Evolutionary conservation across 495 filamentous ascomycete species (phyloP).

Genomic region (Talaromyces borbonicus): DNA sequence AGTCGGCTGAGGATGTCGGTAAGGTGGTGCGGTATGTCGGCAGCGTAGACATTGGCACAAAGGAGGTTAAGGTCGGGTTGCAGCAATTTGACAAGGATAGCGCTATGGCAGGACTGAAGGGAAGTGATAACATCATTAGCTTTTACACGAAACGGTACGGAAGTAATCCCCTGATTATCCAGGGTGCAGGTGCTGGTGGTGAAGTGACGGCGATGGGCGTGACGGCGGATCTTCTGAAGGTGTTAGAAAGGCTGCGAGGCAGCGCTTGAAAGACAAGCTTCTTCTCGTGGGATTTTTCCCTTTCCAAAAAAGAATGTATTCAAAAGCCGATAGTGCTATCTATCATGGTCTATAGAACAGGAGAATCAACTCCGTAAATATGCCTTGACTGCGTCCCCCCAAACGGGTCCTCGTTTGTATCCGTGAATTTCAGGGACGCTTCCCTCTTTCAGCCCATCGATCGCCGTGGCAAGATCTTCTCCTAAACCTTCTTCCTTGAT

Average conservation of each 20-base stretch:
- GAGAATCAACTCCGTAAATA: conserved; percentile 39
- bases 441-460: conserved; percentile 61
- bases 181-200: conserved; percentile 88
- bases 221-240: conserved; percentile 78
- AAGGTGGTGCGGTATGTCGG: conserved; percentile 94
- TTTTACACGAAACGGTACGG: conserved; percentile 96
- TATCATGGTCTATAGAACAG: conserved; percentile 7
- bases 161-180: conserved; percentile 78
- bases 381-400: conserved; percentile 52
- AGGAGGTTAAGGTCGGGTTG: conserved; percentile 77
- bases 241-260: conserved; percentile 43
- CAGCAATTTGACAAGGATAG: conserved; percentile 75
- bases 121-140: conserved; percentile 95
- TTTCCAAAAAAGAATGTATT: neutral
- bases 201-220: conserved; percentile 98
- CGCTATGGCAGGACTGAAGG: conserved; percentile 86
- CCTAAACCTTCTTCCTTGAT: conserved; percentile 62
- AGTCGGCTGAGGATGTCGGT: conserved; percentile 64
- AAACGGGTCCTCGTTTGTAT: conserved; percentile 60
- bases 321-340: neutral
- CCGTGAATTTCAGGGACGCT: conserved; percentile 56
- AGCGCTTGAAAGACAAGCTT: conserved; percentile 2
- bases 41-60: conserved; percentile 69
- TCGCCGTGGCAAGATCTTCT: conserved; percentile 54
- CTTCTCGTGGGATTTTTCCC: neutral